phyloP scores from a whole-genome alignment of 2,329 filamentous ascomycete species.

The Neofusicoccum parvum region DNA sequence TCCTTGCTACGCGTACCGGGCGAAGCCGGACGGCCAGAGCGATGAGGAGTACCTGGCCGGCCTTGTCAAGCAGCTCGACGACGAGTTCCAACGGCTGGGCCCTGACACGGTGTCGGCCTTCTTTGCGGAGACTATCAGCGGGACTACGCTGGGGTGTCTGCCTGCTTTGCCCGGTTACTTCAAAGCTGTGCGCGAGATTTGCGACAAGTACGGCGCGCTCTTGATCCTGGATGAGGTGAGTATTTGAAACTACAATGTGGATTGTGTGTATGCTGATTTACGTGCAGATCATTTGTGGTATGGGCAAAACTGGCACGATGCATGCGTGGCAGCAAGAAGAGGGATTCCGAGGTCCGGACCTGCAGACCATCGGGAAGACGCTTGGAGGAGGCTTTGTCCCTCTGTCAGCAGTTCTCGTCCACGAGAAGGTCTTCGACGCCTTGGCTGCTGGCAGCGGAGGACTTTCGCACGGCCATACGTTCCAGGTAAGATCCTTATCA shows the following conservation, averaged over 20 bases:
- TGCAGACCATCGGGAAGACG: slow-evolving; percentile 18
- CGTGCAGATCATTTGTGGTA: slow-evolving; percentile 38
- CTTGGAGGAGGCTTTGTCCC: slow-evolving; percentile 18
- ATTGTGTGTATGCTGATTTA: background rate
- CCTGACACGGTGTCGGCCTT: slow-evolving; percentile 53
- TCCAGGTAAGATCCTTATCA: slow-evolving; percentile 5
- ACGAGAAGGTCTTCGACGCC: slow-evolving; percentile 17
- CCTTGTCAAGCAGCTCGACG: slow-evolving; percentile 45
- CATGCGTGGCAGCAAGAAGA: slow-evolving; percentile 32
- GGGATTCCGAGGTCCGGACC: slow-evolving; percentile 13
- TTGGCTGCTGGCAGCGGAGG: slow-evolving; percentile 4
- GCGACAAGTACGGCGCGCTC: slow-evolving; percentile 58
- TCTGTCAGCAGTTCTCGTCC: slow-evolving; percentile 13
- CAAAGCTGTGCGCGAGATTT: slow-evolving; percentile 55
- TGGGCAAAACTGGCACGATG: slow-evolving; percentile 32
- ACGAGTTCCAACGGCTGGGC: slow-evolving; percentile 39
- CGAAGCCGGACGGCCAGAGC: slow-evolving; percentile 36
- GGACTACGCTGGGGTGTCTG: slow-evolving; percentile 55
- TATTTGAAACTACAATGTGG: no score
- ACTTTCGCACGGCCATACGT: slow-evolving; percentile 18
- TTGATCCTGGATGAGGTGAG: slow-evolving; percentile 51
- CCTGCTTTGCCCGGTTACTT: slow-evolving; percentile 58
- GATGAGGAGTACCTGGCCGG: slow-evolving; percentile 45
- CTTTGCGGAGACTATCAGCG: slow-evolving; percentile 54
- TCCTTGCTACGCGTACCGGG: slow-evolving; percentile 40